Evolutionary conservation across 2,329 filamentous ascomycete species (phyloP), one percentile per base, ranked within the genome.

Genomic region (Phaeosphaeria sp.): DNA sequence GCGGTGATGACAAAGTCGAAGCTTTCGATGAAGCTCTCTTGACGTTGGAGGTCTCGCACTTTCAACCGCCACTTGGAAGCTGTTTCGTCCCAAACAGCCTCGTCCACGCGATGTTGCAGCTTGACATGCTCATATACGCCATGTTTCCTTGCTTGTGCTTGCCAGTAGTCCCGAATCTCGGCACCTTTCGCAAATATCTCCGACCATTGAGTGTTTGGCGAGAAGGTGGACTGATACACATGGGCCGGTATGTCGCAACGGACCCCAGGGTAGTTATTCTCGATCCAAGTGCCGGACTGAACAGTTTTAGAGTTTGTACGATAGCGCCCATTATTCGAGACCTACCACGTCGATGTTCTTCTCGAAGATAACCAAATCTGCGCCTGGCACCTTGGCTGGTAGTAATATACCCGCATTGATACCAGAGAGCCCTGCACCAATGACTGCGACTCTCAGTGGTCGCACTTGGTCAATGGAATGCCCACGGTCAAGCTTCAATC

Each of bases 321-420:
- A 5, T 30, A 11, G 6, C 15, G 11, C 6, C 7, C n/a, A 9
- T 36, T 4, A 22, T 36, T 20, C n/a, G 24, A 15, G 9, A 67
- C 68, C 59, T 51, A 67, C 71, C 11, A 74, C 64, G 45, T 73
- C 71, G 87, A 0, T 82, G 85, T 57, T 73, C 59, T 78, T 76
- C 60, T 83, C 81, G 52, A 78, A 83, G 17, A 83, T 78, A 0
- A 74, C 72, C 22, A 92, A 75, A 45, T 90, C 78, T 48, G 92
- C 84, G 0, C 84, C 83, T 0, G 90, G 89, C 0, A 92, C 85
- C 62, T 92, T 92, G 9, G 79, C 83, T 0, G 89, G 89, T 0
- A 93, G 78, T 8, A 92, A 75, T 7, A 87, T 81, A 0, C 89
- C 90, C 1, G 89, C 86, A 4, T 84, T 83, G 36, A 90, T 82